A percentile compares a stretch with the other conserved stretches of the same genome.
Conservation (phyloP, 345 rosid genomes). For the Citrus maxima region DNA sequence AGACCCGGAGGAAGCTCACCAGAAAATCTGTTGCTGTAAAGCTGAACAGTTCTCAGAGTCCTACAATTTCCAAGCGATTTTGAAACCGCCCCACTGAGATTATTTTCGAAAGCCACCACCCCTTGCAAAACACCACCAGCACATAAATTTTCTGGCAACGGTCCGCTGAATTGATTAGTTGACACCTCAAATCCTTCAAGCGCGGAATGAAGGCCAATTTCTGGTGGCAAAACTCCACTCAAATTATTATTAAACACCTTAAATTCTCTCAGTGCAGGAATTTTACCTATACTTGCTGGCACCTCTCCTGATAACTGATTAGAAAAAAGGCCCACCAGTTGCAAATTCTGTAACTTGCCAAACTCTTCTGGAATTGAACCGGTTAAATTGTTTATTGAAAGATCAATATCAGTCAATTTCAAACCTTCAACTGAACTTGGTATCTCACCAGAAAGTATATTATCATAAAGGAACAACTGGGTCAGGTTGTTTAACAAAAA, state of each 20-base stretch:
- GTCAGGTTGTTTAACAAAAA: slow-evolving; percentile 55
- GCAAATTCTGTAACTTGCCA: slow-evolving; percentile 55
- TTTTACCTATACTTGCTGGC: slow-evolving; percentile 46
- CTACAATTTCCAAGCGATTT: slow-evolving; percentile 60
- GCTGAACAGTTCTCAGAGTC: slow-evolving; percentile 53
- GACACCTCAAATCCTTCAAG: slow-evolving; percentile 66
- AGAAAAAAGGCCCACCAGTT: slow-evolving; percentile 26
- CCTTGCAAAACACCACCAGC: slow-evolving; percentile 54
- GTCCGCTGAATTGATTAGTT: slow-evolving; percentile 57
- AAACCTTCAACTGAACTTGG: slow-evolving; percentile 43
- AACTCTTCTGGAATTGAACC: slow-evolving; percentile 61
- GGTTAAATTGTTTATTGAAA: slow-evolving; percentile 47
- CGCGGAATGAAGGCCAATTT: slow-evolving; percentile 58
- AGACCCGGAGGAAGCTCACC: slow-evolving; percentile 71
- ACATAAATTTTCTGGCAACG: slow-evolving; percentile 66
- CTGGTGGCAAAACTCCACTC: slow-evolving; percentile 64
- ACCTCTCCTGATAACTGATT: slow-evolving; percentile 65
- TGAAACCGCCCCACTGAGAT: slow-evolving; percentile 65
- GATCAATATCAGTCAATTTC: slow-evolving; percentile 48
- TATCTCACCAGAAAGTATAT: slow-evolving; percentile 53
- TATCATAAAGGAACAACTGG: slow-evolving; percentile 32
- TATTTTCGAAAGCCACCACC: slow-evolving; percentile 58
- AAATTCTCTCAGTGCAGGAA: slow-evolving; percentile 40
- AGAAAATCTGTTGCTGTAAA: slow-evolving; percentile 62
- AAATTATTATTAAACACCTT: slow-evolving; percentile 54